Percentiles rank a stretch among this genome's conserved stretches.
Evolutionary conservation across 2,329 filamentous ascomycete species (phyloP).

Genomic region (Fusarium lateritium): DNA sequence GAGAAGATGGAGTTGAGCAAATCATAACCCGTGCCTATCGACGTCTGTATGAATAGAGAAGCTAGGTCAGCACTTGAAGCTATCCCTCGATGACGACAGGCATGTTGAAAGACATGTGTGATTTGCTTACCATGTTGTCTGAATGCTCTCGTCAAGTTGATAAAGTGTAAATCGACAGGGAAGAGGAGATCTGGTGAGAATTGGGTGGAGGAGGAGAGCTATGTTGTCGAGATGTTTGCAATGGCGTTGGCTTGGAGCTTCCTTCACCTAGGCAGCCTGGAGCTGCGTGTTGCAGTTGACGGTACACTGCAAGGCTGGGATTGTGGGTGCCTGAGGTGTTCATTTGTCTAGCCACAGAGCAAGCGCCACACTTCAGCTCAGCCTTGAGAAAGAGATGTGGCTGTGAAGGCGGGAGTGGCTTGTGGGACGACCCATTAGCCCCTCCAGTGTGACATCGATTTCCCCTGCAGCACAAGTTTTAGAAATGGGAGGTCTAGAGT

Average conservation of each 20-base stretch:
- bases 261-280: slow-evolving; percentile 59
- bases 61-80: slow-evolving; percentile 47
- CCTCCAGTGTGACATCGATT: slow-evolving; percentile 25
- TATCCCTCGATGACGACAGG: slow-evolving; percentile 46
- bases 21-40: slow-evolving; percentile 99
- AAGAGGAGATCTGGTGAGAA: slow-evolving; percentile 21
- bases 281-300: slow-evolving; percentile 58
- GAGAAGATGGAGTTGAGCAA: slow-evolving; percentile 99
- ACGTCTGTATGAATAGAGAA: slow-evolving; percentile 76
- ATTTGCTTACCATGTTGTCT: slow-evolving; percentile 54
- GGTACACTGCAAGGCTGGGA: slow-evolving; percentile 47
- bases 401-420: slow-evolving; percentile 47
- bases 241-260: slow-evolving; percentile 54
- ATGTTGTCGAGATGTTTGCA: slow-evolving; percentile 37
- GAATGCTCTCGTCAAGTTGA: slow-evolving; percentile 35
- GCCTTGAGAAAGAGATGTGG: slow-evolving; percentile 34
- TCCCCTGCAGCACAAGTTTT: slow-evolving; percentile 39
- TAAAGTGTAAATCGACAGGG: slow-evolving; percentile 7
- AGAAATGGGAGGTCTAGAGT: slow-evolving; percentile 35
- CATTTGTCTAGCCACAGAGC: not conserved
- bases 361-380: slow-evolving; percentile 6
- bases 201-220: slow-evolving; percentile 37
- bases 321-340: slow-evolving; percentile 52
- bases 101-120: slow-evolving; percentile 18
- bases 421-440: slow-evolving; percentile 17